Conservation (phyloP, 139 green algal genomes). For the Limnomonas spitsbergensis region DNA sequence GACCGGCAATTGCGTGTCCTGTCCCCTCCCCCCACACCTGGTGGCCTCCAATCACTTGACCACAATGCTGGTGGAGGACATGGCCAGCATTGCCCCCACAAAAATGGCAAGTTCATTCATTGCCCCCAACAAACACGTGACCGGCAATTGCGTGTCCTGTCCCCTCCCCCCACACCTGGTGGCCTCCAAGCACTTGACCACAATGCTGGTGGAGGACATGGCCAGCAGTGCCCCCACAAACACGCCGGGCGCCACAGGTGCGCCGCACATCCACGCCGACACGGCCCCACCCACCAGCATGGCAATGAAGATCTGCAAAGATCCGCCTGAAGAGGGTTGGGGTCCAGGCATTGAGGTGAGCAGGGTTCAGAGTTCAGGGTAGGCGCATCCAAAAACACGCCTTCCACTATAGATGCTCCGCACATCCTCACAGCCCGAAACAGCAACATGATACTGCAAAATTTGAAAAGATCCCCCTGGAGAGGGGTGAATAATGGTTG, state of each 20-base stretch:
- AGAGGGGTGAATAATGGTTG: no score
- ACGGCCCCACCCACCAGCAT: not conserved
- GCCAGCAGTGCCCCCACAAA: constrained; percentile 85
- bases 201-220: constrained; percentile 68
- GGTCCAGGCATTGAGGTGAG: no score
- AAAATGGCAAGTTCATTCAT: constrained; percentile 77
- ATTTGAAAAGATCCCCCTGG: no score
- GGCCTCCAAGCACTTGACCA: constrained; percentile 80
- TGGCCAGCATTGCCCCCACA: constrained; percentile 77
- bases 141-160: no score
- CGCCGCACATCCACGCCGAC: constrained; percentile 2
- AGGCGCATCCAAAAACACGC: no score
- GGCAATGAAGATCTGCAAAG: constrained; percentile 8
- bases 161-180: not conserved
- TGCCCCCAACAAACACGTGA: not conserved
- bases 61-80: constrained; percentile 70
- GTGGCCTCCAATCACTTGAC: constrained; percentile 74
- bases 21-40: not conserved
- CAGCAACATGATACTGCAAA: no score
- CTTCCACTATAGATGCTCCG: no score
- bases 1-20: not conserved
- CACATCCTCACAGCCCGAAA: no score
- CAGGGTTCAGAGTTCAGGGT: no score
- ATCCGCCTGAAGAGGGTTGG: not conserved
- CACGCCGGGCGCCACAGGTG: constrained; percentile 55